A percentile compares a stretch with the other conserved stretches of the same genome.
Conservation (phyloP, 352 stramenopile genomes). For the Phytophthora crassamura region DNA sequence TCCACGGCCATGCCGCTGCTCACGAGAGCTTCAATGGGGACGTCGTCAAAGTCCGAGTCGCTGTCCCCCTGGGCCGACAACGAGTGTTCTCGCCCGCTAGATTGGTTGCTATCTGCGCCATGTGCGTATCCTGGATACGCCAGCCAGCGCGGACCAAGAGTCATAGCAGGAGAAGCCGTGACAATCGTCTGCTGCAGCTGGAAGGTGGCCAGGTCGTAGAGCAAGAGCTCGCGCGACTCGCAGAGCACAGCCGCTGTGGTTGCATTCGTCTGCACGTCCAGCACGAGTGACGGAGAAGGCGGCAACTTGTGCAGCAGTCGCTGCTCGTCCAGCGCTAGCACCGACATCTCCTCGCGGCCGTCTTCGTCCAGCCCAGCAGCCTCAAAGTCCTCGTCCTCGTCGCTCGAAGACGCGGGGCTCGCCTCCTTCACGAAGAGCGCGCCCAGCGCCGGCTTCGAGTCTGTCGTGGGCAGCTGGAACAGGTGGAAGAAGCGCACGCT, state of each 20-base stretch:
- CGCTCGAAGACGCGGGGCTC: conserved; percentile 9
- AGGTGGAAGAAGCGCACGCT: conserved; percentile 69
- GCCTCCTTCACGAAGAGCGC: conserved; percentile 62
- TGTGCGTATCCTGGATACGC: conserved; percentile 63
- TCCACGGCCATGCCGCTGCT: conserved; percentile 35
- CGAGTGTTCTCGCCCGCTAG: conserved; percentile 29
- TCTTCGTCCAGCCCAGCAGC: conserved; percentile 35
- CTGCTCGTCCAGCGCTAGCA: conserved; percentile 63
- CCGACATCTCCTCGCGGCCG: conserved; percentile 55
- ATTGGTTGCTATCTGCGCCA: conserved; percentile 10
- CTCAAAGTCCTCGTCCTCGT: conserved; percentile 51
- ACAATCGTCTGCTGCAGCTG: conserved; percentile 51
- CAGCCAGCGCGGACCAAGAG: conserved; percentile 72
- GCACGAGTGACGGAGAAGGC: conserved; percentile 64
- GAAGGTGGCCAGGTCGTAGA: conserved; percentile 67
- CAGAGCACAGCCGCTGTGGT: conserved; percentile 65
- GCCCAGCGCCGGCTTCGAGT: conserved; percentile 32
- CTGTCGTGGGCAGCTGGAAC: conserved; percentile 43
- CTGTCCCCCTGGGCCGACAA: conserved; percentile 38
- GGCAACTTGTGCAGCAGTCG: conserved; percentile 58
- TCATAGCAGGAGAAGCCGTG: conserved; percentile 66
- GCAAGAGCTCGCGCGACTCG: conserved; percentile 70
- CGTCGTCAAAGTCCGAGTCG: conserved; percentile 59
- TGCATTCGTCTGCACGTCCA: conserved; percentile 74
- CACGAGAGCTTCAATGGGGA: conserved; percentile 51